Percentiles rank a stretch among this genome's conserved stretches.
Evolutionary conservation across 192 early-diverging fungal species (phyloP).

Genomic region (Coemansia sp.): DNA sequence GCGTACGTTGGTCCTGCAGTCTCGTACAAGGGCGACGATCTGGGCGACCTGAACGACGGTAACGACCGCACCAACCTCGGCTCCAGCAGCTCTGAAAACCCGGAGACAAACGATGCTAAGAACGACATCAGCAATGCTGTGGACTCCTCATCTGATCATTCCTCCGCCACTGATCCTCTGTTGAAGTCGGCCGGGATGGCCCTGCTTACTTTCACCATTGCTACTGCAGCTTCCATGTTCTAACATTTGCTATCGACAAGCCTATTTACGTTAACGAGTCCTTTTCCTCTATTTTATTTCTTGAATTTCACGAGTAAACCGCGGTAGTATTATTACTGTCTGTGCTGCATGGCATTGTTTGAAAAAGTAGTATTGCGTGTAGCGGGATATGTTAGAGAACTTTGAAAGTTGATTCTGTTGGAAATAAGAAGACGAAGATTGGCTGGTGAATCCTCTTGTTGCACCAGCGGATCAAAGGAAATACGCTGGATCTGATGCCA

Average conservation of each 20-base stretch:
- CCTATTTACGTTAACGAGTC: neutral
- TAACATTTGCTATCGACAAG: neutral
- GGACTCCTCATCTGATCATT: neutral
- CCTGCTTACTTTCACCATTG: constrained; percentile 3
- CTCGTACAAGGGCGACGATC: constrained; percentile 51
- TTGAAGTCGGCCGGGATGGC: constrained; percentile 15
- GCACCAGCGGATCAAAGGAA: too few species aligned
- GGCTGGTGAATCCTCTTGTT: too few species aligned
- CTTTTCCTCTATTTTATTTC: neutral
- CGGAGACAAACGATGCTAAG: constrained; percentile 7
- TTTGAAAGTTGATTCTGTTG: too few species aligned
- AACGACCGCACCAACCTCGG: constrained; percentile 34
- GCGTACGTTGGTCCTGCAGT: constrained; percentile 50
- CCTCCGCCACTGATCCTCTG: constrained; percentile 11
- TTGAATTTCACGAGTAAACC: neutral
- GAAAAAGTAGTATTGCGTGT: too few species aligned
- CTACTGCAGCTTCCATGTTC: constrained; percentile 3
- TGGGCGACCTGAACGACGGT: constrained; percentile 51
- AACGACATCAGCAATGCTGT: neutral
- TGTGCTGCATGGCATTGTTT: too few species aligned
- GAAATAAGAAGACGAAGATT: too few species aligned
- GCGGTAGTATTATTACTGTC: too few species aligned
- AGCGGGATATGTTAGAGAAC: too few species aligned
- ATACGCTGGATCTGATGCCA: too few species aligned
- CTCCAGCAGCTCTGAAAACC: constrained; percentile 2